These are phyloP conservation scores for Talaromyces sp. DNA, from an alignment of 2,329 filamentous ascomycete genomes.

Conservation along the genomic window DNA sequence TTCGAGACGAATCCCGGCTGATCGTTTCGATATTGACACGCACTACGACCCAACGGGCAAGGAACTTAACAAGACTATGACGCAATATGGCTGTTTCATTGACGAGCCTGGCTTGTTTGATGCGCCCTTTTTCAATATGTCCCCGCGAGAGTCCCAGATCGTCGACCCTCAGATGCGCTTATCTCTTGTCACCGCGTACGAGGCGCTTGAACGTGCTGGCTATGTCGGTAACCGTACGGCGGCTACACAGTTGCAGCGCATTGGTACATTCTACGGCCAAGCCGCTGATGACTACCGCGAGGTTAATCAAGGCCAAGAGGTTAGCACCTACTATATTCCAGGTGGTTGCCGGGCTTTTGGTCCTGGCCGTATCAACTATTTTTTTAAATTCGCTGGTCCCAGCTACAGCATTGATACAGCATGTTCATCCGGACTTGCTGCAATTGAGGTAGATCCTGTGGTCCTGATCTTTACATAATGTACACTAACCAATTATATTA, in stretches of 20 bases:
- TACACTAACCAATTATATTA: background rate
- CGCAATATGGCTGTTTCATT: conserved; percentile 67
- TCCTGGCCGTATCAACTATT: conserved; percentile 67
- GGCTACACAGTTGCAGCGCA: conserved; percentile 60
- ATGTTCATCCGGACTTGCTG: conserved; percentile 70
- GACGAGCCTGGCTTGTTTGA: conserved; percentile 74
- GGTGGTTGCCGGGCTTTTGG: conserved; percentile 60
- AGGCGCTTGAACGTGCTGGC: conserved; percentile 77
- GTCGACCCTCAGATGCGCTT: conserved; percentile 76
- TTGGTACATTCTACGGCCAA: conserved; percentile 72
- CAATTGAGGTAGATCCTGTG: conserved; percentile 43
- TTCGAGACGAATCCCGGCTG: conserved; percentile 50
- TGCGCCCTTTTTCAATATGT: conserved; percentile 82
- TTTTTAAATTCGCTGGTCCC: conserved; percentile 72
- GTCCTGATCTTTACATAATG: too few species aligned
- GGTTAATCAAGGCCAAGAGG: conserved; percentile 67
- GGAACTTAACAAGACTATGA: conserved; percentile 67
- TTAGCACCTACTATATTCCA: conserved; percentile 67
- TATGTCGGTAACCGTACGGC: conserved; percentile 70
- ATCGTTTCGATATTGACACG: conserved; percentile 64
- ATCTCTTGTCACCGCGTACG: conserved; percentile 72
- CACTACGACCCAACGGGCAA: conserved; percentile 67
- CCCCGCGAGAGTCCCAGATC: conserved; percentile 71
- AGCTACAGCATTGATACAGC: conserved; percentile 72
- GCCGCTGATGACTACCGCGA: conserved; percentile 75